Conservation (phyloP, 768 basidiomycete species). For the Cystobasidium onofrii region DNA sequence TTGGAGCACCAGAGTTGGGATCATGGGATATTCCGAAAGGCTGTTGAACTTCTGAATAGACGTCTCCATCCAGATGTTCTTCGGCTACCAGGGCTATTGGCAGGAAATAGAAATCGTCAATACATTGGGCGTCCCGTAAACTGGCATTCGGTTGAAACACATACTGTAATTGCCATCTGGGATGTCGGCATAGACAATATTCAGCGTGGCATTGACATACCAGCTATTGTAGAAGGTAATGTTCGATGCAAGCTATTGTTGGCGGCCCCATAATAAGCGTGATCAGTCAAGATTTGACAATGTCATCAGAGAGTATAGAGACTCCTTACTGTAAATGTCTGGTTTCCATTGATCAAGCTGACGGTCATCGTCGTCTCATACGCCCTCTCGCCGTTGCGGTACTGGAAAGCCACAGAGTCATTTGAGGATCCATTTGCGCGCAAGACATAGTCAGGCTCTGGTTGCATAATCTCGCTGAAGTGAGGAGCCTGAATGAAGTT, state of each 20-base stretch:
- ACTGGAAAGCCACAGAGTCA: background rate
- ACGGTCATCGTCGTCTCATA: constrained; percentile 3
- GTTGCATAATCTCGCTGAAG: background rate
- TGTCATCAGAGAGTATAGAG: no score
- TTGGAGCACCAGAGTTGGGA: background rate
- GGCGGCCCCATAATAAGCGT: no score
- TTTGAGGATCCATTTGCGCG: background rate
- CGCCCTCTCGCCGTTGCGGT: background rate
- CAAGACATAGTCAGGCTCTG: constrained; percentile 3
- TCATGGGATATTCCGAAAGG: constrained; percentile 4
- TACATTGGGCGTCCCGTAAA: no score
- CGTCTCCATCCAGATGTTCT: background rate
- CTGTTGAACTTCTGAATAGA: background rate
- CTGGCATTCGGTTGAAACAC: background rate
- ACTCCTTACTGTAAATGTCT: background rate
- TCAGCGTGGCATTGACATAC: constrained; percentile 1
- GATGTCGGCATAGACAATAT: background rate
- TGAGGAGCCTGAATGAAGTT: background rate
- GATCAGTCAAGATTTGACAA: no score
- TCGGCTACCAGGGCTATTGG: background rate
- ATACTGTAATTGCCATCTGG: constrained; percentile 6
- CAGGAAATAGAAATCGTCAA: background rate
- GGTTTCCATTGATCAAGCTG: background rate
- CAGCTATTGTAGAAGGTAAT: constrained; percentile 6
- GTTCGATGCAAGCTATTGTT: background rate